Evolutionary conservation across 495 filamentous ascomycete genomes (phyloP).

Genomic region (Penicillium nucicola): DNA sequence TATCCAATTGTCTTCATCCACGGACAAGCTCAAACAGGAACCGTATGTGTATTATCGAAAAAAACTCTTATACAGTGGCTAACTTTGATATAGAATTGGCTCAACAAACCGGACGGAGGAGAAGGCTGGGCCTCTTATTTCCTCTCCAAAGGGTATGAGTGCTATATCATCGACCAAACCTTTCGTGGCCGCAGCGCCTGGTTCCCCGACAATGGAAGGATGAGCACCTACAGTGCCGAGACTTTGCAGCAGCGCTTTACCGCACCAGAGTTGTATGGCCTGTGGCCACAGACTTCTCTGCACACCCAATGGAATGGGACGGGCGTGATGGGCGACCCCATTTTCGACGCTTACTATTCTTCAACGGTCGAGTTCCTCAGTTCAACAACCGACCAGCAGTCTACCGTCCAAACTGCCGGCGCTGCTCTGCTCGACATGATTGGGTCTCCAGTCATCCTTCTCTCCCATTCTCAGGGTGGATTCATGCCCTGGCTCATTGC

Average conservation of each 20-base stretch:
- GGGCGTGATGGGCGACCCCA: conserved; percentile 38
- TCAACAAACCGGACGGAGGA: conserved; percentile 47
- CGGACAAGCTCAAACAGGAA: conserved; percentile 49
- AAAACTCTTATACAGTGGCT: background rate
- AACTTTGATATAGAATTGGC: conserved; percentile 30
- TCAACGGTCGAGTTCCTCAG: conserved; percentile 39
- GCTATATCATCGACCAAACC: conserved; percentile 46
- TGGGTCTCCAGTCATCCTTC: conserved; percentile 40
- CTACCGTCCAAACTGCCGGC: conserved; percentile 41
- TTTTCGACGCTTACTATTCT: conserved; percentile 45
- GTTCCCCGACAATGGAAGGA: conserved; percentile 24
- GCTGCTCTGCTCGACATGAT: conserved; percentile 46
- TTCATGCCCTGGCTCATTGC: conserved; percentile 46
- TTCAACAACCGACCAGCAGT: conserved; percentile 37
- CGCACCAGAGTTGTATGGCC: conserved; percentile 27
- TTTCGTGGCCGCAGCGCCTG: conserved; percentile 41
- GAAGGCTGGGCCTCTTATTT: conserved; percentile 48
- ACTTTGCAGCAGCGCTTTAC: conserved; percentile 40
- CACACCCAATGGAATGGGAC: conserved; percentile 51
- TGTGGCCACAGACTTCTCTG: conserved; percentile 41
- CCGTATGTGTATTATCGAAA: conserved; percentile 34
- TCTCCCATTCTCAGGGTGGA: conserved; percentile 55
- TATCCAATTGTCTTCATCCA: conserved; percentile 54
- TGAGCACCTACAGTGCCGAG: conserved; percentile 30
- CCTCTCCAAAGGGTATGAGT: conserved; percentile 38